phyloP scores from a whole-genome alignment of 2,329 filamentous ascomycete species.

The Aspergillus ochraceus region DNA sequence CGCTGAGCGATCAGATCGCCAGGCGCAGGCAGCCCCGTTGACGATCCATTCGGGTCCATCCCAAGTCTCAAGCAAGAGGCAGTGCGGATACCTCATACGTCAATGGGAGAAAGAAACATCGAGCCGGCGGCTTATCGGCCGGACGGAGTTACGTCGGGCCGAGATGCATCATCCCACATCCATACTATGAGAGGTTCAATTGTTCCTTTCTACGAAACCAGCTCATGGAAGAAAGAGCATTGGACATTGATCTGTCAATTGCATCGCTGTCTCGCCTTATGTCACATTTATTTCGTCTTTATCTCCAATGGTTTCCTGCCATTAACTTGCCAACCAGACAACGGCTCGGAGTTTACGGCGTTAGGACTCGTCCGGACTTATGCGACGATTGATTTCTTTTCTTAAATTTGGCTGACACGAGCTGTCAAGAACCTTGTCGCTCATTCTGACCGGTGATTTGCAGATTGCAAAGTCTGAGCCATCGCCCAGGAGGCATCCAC shows the following conservation, averaged over 20 bases:
- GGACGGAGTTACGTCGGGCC: conserved; percentile 35
- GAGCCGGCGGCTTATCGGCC: background rate
- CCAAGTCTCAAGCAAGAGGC: conserved; percentile 8
- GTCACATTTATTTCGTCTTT: no score
- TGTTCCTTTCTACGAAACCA: background rate
- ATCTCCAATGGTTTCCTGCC: no score
- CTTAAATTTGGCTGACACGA: no score
- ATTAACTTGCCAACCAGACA: no score
- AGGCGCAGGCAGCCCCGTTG: conserved; percentile 30
- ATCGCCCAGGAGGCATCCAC: background rate
- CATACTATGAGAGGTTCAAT: background rate
- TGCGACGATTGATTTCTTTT: conserved; percentile 3
- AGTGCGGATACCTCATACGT: conserved; percentile 6
- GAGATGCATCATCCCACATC: conserved; percentile 9
- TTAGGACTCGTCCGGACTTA: conserved; percentile 3
- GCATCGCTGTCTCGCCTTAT: no score
- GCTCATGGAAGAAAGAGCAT: no score
- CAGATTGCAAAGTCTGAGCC: no score
- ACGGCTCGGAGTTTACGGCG: conserved; percentile 24
- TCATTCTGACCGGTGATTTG: no score
- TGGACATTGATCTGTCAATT: no score
- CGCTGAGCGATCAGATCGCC: conserved; percentile 39
- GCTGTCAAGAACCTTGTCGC: no score
- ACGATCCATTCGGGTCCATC: conserved; percentile 40
- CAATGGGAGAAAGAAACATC: background rate